Conservation (phyloP, 805 yeast genomes). For the Yamadazyma laniorum region DNA sequence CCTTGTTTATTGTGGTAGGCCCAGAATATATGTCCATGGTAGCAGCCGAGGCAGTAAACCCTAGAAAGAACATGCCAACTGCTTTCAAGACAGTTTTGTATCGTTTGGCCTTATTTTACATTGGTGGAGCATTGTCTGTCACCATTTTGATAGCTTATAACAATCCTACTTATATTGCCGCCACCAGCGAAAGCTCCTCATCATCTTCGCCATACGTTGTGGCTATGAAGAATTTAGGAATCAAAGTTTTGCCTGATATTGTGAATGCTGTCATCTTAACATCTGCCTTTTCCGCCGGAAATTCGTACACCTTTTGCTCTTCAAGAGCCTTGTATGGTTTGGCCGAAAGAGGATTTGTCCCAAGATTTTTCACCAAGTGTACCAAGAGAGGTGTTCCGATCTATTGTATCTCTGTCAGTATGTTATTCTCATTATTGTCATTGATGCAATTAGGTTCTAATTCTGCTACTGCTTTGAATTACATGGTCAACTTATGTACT, state of each 20-base stretch:
- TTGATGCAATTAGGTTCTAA: conserved; percentile 29
- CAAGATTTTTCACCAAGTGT: conserved; percentile 17
- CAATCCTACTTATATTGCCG: conserved; percentile 23
- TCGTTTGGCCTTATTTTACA: conserved; percentile 44
- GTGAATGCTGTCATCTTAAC: conserved; percentile 32
- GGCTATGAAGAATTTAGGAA: conserved; percentile 27
- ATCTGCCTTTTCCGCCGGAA: conserved; percentile 26
- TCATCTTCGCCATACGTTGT: conserved; percentile 31
- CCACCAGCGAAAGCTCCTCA: conserved; percentile 25
- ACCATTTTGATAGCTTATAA: conserved; percentile 37
- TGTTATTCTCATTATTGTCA: conserved; percentile 27
- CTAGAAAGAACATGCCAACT: conserved; percentile 37
- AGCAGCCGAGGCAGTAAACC: conserved; percentile 44
- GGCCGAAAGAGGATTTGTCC: conserved; percentile 21
- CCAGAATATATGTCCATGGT: conserved; percentile 46
- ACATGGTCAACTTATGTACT: conserved; percentile 48
- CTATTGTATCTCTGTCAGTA: conserved; percentile 25
- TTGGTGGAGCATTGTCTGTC: conserved; percentile 44
- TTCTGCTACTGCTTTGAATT: conserved; percentile 37
- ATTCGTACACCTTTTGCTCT: conserved; percentile 19
- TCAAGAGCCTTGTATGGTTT: conserved; percentile 21
- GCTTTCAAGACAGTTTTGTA: conserved; percentile 44
- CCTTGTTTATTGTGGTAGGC: conserved; percentile 41
- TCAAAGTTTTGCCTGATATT: conserved; percentile 28
- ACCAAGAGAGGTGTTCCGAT: conserved; percentile 22